Base-by-base conservation (phyloP, 352 stramenopile genomes). In the Globisporangium viniferum region DNA sequence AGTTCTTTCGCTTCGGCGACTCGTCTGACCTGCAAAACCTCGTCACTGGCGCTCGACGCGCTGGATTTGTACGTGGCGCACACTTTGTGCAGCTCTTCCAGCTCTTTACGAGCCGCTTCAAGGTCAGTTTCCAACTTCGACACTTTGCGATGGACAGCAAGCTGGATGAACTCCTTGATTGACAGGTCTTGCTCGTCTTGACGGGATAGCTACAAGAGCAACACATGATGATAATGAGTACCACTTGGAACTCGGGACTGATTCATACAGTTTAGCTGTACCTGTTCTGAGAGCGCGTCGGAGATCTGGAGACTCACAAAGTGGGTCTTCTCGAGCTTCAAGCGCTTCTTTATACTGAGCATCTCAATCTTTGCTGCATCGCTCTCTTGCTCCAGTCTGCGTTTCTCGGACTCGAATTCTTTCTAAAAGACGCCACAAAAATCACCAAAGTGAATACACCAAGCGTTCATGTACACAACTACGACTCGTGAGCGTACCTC, bases 281-380 rank as follows among this genome's bases (percentile, higher is more conserved):
- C 78, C 74, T 94, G 82, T 53, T 89, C 73, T 5, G 84, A 82
- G 0, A 93, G 66, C 5, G 78, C 74, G 12, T 91, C 81, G 3
- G 84, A 89, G 54, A 93, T 89, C 63, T 88, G 62, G 2, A 94
- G 67, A 55, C 76, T 76, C n/a, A 65, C 63, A 46, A 92, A 77
- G 54, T 94, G 86, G 0, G 53, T 72, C 62, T 90, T 92, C 49
- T 94, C 86, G 58, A 91, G 75, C 56, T 76, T 71, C 15, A 93
- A 68, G 1, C 76, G 78, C n/a, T 79, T 66, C 14, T 76, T 71
- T 2, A 77, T 44, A 18, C 67, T 53, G 24, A 71, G 55, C 5
- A 81, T 35, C 31, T 84, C 73, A 2, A 44, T 33, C 53, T 59
- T 69, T n/a, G 71, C 24, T n/a, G 74, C 63, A 1, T 74, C 62